Evolutionary conservation across 768 basidiomycete species (phyloP), one percentile per base, ranked within the genome.

Genomic region (Amanita inopinata): DNA sequence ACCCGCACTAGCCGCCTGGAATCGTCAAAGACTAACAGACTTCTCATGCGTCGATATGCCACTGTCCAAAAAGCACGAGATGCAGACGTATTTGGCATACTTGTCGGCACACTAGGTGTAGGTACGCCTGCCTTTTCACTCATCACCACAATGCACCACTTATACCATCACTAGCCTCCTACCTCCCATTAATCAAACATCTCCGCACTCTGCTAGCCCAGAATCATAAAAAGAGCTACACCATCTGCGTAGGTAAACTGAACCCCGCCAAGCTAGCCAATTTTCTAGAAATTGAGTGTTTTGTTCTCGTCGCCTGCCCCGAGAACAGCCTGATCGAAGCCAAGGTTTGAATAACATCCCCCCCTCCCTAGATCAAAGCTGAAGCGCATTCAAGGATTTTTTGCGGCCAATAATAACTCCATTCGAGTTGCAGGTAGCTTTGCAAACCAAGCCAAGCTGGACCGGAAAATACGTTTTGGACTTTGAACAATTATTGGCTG

Each of bases 261-360:
- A 96, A 89, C 51, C 93, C 96, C 0, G 76, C 91, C 5, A 98
- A 98, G 54, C 71, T 98, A 15, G 94, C 82, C 6, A 99, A 98
- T 61, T 98, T 97, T 59, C 73, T 86, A 54, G 93, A 97, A 58
- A 82, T 99, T 37, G 94, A 97, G 56, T 94, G 92, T 53, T 98
- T 91, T 54, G 83, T 97, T 12, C 70, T 96, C 45, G 87, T 96
- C 3, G 93, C 93, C 2, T 99, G 96, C 60, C 84, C 83, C 0
- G 93, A 99, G 58, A 94, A 94, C 51, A 87, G 83, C 40, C 56
- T 97, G 18, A 67, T 83, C 25, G 84, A 87, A 15, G 70, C 78
- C 3, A 84, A 83, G 64, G 82, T 52, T 5, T 27, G 8, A n/a
- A n/a, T n/a, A n/a, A n/a, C n/a, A n/a, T 2, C 36, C 27, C 19